These are phyloP conservation scores for Pythium chondricola DNA, from an alignment of 352 stramenopile genomes.

Conservation along the genomic window DNA sequence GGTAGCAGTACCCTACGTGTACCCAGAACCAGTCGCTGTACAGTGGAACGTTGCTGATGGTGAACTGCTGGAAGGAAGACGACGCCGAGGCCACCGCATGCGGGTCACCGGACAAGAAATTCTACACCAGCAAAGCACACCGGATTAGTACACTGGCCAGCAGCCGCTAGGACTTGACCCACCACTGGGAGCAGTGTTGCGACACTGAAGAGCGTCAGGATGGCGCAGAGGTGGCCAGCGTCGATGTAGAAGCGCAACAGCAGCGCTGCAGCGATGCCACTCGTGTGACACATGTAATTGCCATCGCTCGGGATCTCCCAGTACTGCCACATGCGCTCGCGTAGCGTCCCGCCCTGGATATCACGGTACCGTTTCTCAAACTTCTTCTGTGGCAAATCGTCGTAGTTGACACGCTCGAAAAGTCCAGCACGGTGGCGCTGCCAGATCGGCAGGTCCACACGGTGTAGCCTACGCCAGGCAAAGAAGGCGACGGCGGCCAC, in stretches of 20 bases:
- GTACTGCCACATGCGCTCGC: constrained; percentile 43
- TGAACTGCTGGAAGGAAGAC: constrained; percentile 75
- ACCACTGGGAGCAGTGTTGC: constrained; percentile 71
- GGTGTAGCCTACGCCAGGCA: constrained; percentile 46
- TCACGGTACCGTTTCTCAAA: constrained; percentile 48
- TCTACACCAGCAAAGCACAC: constrained; percentile 28
- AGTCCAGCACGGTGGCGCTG: constrained; percentile 44
- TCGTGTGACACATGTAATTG: constrained; percentile 53
- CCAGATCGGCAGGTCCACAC: constrained; percentile 56
- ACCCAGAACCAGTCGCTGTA: constrained; percentile 75
- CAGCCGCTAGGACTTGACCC: constrained; percentile 10
- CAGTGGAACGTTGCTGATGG: constrained; percentile 78
- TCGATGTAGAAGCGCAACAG: constrained; percentile 62
- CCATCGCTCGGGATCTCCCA: constrained; percentile 35
- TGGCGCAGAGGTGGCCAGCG: constrained; percentile 48
- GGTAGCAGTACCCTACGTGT: constrained; percentile 73
- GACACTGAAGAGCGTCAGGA: constrained; percentile 65
- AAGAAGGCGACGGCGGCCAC: constrained; percentile 50
- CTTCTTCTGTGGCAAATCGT: constrained; percentile 29
- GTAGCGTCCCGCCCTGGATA: constrained; percentile 30
- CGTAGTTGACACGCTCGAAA: constrained; percentile 75
- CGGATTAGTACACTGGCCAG: too few species aligned
- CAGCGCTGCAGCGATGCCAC: constrained; percentile 62
- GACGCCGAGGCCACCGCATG: too few species aligned
- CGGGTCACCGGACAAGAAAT: constrained; percentile 55